Evolutionary conservation across 441 rosid genomes (phyloP), one percentile per base, ranked within the genome.

Genomic region (Croton laevigatus): DNA sequence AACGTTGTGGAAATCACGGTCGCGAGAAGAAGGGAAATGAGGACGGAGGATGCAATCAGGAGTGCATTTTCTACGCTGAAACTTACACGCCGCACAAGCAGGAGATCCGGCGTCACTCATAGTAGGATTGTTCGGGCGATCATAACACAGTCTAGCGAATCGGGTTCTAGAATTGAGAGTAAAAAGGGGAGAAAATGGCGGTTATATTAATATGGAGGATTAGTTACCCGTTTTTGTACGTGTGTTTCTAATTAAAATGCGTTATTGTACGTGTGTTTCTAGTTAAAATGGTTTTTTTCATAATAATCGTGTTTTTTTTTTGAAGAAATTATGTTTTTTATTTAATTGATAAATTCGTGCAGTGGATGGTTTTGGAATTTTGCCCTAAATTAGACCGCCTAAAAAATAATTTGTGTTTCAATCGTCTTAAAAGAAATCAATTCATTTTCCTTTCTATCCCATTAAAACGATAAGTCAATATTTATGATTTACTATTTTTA

Each of bases 31-130:
- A 68, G 98, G 98, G 69, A 93, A 93, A 75, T 78, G 86, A 34
- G 98, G 94, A 2, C 96, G 91, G 46, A 89, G 87, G 62, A 81
- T 79, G 85, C 98, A 93, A 78, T 88, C 86, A 0, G 90, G 85
- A 23, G 81, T 76, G 55, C 98, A 93, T 76, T 84, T 88, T 65
- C 89, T 85, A 3, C 98, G 91, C 61, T 85, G 96, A 83, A 87
- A 84, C 75, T 87, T 89, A 76, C 97, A 93, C 3, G 97, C 94
- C 3, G 97, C 94, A 49, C 98, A 93, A 4, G 96, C 64, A 17
- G 14, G 68, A 8, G 54, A 16, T 37, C 34, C 59, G 14, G 59
- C 23, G 36, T 34, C 12, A 5, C 1, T 55, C 59, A 55, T 55
- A 14, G 11, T 55, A 7, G 65, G 32, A 3, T 20, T 61, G 3